These are phyloP conservation scores for Lactifluus hygrophoroides DNA, from an alignment of 768 basidiomycete species.

Conservation along the genomic window DNA sequence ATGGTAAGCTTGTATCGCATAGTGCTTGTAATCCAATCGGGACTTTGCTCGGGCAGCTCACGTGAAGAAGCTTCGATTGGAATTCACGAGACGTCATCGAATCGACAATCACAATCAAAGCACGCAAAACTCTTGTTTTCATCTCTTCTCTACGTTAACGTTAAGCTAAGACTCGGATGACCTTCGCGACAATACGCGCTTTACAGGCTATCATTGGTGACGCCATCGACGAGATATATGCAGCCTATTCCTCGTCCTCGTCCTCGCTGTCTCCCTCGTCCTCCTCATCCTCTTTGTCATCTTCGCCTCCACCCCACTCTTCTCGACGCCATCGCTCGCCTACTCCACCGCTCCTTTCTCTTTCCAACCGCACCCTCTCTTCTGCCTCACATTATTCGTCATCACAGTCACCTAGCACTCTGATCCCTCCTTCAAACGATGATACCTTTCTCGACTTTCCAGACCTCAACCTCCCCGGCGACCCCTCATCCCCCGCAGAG, in stretches of 20 bases:
- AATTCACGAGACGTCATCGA: not conserved
- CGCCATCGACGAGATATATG: conserved; percentile 21
- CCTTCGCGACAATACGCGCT: conserved; percentile 19
- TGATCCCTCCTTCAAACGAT: not conserved
- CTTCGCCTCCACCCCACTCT: not conserved
- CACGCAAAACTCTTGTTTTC: too few species aligned
- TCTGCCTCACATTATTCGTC: conserved; percentile 17
- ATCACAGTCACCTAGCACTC: conserved; percentile 4
- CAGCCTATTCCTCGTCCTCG: conserved; percentile 5
- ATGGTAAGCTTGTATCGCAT: too few species aligned
- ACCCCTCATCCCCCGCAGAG: conserved; percentile 39
- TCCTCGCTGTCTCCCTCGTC: not conserved
- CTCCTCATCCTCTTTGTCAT: not conserved
- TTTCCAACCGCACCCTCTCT: conserved; percentile 10
- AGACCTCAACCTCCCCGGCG: conserved; percentile 23
- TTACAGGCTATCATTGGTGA: conserved; percentile 20
- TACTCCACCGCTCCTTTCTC: conserved; percentile 17
- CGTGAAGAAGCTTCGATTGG: conserved; percentile 1
- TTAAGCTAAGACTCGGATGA: conserved; percentile 3
- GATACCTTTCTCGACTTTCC: conserved; percentile 23
- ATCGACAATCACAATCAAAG: not conserved
- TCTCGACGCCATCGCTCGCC: conserved; percentile 12
- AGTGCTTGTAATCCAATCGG: not conserved
- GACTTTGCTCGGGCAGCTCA: not conserved
- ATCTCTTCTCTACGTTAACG: not conserved